Conservation (phyloP, 1,139 yeast species). For the Suhomyces terraborum region DNA sequence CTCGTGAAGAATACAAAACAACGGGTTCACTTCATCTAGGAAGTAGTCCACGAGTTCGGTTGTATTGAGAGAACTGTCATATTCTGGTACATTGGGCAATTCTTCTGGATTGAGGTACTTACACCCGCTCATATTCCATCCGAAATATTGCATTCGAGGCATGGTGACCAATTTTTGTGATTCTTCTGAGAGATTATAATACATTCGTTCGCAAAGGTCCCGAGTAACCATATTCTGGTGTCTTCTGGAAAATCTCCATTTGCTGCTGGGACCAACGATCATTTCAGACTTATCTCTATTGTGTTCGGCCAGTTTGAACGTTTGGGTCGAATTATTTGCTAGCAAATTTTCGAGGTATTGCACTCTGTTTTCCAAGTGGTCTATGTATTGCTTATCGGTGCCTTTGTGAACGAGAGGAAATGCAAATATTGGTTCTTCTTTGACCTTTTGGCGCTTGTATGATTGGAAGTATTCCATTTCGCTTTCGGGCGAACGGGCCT, state of each 20-base stretch:
- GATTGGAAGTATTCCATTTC: conserved; percentile 1
- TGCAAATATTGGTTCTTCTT: conserved; percentile 21
- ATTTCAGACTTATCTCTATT: conserved; percentile 5
- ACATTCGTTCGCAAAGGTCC: conserved; percentile 45
- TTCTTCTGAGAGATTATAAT: conserved; percentile 40
- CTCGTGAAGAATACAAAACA: conserved; percentile 57
- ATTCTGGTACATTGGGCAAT: conserved; percentile 38
- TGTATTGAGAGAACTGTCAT: conserved; percentile 19
- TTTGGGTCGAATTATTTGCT: conserved; percentile 20
- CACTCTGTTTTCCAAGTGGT: conserved; percentile 43
- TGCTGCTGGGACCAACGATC: conserved; percentile 29
- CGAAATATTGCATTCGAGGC: conserved; percentile 63
- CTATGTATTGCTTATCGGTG: conserved; percentile 26
- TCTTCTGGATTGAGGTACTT: conserved; percentile 47
- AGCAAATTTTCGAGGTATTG: conserved; percentile 42
- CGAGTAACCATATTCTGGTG: conserved; percentile 52
- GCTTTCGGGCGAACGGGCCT: conserved; percentile 4
- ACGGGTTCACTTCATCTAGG: conserved; percentile 55
- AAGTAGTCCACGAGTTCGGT: conserved; percentile 39
- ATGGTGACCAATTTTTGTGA: conserved; percentile 40
- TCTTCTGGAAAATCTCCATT: conserved; percentile 55
- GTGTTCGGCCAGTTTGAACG: conserved; percentile 23
- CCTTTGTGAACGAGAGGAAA: conserved; percentile 22
- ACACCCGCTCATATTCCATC: conserved; percentile 67
- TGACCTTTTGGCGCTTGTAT: conserved; percentile 15